Percentiles rank a stretch among this genome's conserved stretches.
Conservation (phyloP, 805 yeast genomes). For the Wickerhamomyces chaumierensis region DNA sequence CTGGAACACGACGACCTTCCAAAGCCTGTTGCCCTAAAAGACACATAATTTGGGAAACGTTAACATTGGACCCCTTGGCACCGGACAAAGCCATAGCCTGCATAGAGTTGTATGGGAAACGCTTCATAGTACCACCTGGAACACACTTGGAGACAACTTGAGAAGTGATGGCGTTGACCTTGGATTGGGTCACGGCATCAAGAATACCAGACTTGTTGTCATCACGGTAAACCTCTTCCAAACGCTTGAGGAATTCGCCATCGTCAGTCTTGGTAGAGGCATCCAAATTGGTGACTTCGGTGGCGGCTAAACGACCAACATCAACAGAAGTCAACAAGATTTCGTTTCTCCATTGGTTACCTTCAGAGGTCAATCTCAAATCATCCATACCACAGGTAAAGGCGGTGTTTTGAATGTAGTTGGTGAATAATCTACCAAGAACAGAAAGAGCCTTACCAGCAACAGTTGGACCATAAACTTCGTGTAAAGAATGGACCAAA, state of each 20-base stretch:
- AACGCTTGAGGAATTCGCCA: conserved; percentile 71
- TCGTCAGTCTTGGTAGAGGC: conserved; percentile 38
- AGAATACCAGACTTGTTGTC: conserved; percentile 84
- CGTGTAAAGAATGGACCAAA: conserved; percentile 91
- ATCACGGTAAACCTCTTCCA: conserved; percentile 92
- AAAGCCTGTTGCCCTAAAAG: conserved; percentile 96
- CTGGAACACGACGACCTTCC: conserved; percentile 99
- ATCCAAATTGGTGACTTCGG: conserved; percentile 83
- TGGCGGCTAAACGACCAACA: conserved; percentile 85
- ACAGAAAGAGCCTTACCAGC: conserved; percentile 88
- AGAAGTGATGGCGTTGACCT: conserved; percentile 88
- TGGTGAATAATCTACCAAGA: conserved; percentile 91
- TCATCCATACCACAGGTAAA: conserved; percentile 99
- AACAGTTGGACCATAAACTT: conserved; percentile 81
- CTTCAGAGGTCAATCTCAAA: conserved; percentile 80
- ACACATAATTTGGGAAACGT: conserved; percentile 99
- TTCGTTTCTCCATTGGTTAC: conserved; percentile 80
- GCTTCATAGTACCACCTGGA: conserved; percentile 92
- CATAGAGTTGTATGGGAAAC: conserved; percentile 93
- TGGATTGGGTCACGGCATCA: conserved; percentile 91
- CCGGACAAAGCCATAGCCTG: conserved; percentile 99
- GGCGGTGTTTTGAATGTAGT: conserved; percentile 83
- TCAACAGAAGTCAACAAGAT: conserved; percentile 69
- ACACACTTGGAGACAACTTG: conserved; percentile 89
- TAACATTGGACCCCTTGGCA: conserved; percentile 97